Percentiles rank a stretch among this genome's conserved stretches.
Evolutionary conservation across 2,329 filamentous ascomycete genomes (phyloP).

Genomic region (Paradendryphiella salina): DNA sequence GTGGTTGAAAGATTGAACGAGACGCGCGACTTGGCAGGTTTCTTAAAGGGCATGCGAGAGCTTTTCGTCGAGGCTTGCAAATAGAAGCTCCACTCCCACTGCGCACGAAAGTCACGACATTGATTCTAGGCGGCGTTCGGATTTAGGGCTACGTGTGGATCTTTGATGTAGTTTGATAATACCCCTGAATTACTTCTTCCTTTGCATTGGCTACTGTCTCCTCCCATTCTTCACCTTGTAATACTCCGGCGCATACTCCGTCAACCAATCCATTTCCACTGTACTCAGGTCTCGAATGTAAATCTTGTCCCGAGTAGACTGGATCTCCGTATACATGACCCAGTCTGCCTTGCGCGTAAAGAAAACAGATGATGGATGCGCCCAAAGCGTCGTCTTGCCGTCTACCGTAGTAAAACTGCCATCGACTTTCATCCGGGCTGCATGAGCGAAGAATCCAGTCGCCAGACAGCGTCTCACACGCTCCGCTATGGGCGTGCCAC

Average conservation of each 20-base stretch:
- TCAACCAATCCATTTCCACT: constrained; percentile 88
- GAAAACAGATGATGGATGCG: constrained; percentile 90
- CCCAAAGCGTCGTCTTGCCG: constrained; percentile 75
- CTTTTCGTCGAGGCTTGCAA: constrained; percentile 66
- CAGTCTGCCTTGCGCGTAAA: constrained; percentile 96
- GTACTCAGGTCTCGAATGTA: constrained; percentile 92
- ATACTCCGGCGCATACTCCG: constrained; percentile 82
- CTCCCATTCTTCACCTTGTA: constrained; percentile 39
- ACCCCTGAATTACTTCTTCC: constrained; percentile 4
- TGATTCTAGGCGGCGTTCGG: neutral
- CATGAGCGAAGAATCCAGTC: constrained; percentile 89
- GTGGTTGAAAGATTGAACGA: constrained; percentile 83
- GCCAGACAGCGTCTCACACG: constrained; percentile 83
- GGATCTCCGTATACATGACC: constrained; percentile 92
- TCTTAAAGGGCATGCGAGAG: constrained; percentile 82
- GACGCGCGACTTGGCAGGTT: constrained; percentile 68
- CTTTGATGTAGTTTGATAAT: constrained; percentile 1
- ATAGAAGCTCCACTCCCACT: constrained; percentile 9
- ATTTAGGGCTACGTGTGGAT: neutral
- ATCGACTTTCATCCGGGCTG: constrained; percentile 90
- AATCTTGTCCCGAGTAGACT: constrained; percentile 85
- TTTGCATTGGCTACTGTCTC: constrained; percentile 2
- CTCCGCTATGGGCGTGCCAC: constrained; percentile 62
- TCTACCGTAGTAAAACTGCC: constrained; percentile 87
- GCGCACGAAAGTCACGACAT: constrained; percentile 2